Evolutionary conservation across 345 rosid species (phyloP).

Genomic region (Rhodamnia argentea): DNA sequence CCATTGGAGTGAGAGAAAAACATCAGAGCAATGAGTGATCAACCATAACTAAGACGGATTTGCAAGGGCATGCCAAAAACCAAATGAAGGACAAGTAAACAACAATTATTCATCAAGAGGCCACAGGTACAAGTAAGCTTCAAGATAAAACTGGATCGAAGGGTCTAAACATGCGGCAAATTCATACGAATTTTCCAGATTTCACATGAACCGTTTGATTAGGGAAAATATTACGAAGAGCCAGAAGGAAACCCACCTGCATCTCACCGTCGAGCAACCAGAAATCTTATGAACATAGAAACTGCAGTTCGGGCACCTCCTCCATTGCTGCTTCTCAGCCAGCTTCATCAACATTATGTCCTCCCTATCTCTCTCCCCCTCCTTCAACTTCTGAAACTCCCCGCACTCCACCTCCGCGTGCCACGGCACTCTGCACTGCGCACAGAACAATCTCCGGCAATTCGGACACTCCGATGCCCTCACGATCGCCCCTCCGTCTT

Average conservation of each 20-base stretch:
- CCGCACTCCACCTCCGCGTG: slow-evolving; percentile 25
- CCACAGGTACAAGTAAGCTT: neutral
- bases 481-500: slow-evolving; percentile 9
- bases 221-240: neutral
- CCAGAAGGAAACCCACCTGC: neutral
- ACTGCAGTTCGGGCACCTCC: slow-evolving; percentile 31
- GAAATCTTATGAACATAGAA: slow-evolving; percentile 28
- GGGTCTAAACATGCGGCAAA: slow-evolving; percentile 1
- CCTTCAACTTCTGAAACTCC: slow-evolving; percentile 23
- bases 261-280: slow-evolving; percentile 25
- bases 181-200: neutral
- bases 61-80: neutral
- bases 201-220: neutral
- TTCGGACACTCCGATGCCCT: slow-evolving; percentile 21
- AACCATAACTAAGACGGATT: neutral
- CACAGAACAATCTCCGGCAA: slow-evolving; percentile 35
- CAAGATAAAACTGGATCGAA: slow-evolving; percentile 10
- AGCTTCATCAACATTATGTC: slow-evolving; percentile 15
- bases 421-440: slow-evolving; percentile 41
- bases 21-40: neutral
- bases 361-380: slow-evolving; percentile 27
- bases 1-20: neutral
- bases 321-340: slow-evolving; percentile 26
- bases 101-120: too few species aligned
- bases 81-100: neutral